Conservation (phyloP, 768 basidiomycete species). For the Kwoniella mangroviensis region DNA sequence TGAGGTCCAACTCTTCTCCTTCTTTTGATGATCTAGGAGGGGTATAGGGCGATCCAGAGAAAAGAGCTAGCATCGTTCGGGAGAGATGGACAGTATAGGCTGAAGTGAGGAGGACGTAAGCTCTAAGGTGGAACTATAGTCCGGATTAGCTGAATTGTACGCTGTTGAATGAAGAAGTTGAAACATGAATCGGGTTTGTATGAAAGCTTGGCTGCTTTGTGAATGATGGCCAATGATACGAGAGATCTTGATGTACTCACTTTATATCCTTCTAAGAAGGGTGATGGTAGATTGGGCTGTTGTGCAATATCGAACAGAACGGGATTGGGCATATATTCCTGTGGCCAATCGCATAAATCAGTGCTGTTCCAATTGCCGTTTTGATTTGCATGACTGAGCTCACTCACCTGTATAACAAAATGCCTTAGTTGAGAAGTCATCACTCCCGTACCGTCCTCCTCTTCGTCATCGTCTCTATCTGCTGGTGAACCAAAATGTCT, state of each 20-base stretch:
- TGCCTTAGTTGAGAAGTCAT: constrained; percentile 86
- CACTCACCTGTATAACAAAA: constrained; percentile 91
- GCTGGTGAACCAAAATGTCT: background rate
- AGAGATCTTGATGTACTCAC: constrained; percentile 24
- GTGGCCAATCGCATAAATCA: background rate
- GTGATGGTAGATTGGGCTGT: constrained; percentile 52
- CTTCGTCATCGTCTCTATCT: constrained; percentile 42
- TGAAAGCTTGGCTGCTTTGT: too few species aligned
- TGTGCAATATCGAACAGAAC: constrained; percentile 72
- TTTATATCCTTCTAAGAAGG: constrained; percentile 56
- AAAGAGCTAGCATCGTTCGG: constrained; percentile 81
- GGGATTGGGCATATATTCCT: constrained; percentile 86
- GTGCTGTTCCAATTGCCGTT: too few species aligned
- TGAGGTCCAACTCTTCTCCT: constrained; percentile 61
- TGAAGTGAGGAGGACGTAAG: constrained; percentile 69
- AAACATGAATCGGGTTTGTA: background rate
- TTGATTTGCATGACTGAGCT: constrained; percentile 25
- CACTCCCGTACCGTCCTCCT: constrained; percentile 62
- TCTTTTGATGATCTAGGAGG: constrained; percentile 59
- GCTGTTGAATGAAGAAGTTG: background rate
- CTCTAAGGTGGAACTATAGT: constrained; percentile 85
- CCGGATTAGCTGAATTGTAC: background rate
- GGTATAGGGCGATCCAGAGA: constrained; percentile 75
- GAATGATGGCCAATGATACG: background rate
- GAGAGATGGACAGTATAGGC: constrained; percentile 80